phyloP scores from a whole-genome alignment of 2,329 filamentous ascomycete species.

The Pezizomycotina sp. region DNA sequence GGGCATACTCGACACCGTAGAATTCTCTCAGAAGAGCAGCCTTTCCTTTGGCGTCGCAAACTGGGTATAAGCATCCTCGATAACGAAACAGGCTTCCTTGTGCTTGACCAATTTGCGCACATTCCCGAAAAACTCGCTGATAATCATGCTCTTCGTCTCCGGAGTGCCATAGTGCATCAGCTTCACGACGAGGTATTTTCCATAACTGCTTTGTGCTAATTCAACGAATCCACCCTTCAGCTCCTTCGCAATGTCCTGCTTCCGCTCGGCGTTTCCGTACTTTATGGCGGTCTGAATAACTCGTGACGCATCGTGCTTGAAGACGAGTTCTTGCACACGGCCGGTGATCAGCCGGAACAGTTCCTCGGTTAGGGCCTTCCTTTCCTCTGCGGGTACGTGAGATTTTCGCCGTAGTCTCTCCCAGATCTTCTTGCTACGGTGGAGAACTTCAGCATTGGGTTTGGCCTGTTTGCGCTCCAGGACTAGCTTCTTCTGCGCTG shows the following conservation, averaged over 20 bases:
- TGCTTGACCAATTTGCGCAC: constrained; percentile 90
- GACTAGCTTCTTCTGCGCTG: constrained; percentile 76
- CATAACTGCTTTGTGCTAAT: constrained; percentile 84
- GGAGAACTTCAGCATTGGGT: constrained; percentile 77
- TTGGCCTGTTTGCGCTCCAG: constrained; percentile 84
- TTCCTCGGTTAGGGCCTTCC: constrained; percentile 71
- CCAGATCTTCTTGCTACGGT: constrained; percentile 91
- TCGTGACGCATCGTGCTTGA: constrained; percentile 96
- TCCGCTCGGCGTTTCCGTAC: constrained; percentile 72
- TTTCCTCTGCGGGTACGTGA: constrained; percentile 76
- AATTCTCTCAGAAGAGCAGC: constrained; percentile 74
- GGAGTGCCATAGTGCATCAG: constrained; percentile 80
- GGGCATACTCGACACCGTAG: constrained; percentile 85
- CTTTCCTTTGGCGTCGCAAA: constrained; percentile 78
- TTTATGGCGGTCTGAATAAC: constrained; percentile 95
- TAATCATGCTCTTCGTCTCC: constrained; percentile 72
- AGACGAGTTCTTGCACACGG: constrained; percentile 82
- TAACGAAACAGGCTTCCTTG: constrained; percentile 88
- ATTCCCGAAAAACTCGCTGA: constrained; percentile 88
- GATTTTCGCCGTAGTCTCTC: constrained; percentile 84
- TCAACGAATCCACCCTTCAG: constrained; percentile 69
- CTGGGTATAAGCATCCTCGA: constrained; percentile 88
- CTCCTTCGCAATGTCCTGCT: constrained; percentile 71
- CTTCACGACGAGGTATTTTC: constrained; percentile 94
- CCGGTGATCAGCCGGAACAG: constrained; percentile 84